A percentile compares a stretch with the other conserved stretches of the same genome.
Evolutionary conservation across 345 rosid species (phyloP).

Genomic region (Syzygium aromaticum): DNA sequence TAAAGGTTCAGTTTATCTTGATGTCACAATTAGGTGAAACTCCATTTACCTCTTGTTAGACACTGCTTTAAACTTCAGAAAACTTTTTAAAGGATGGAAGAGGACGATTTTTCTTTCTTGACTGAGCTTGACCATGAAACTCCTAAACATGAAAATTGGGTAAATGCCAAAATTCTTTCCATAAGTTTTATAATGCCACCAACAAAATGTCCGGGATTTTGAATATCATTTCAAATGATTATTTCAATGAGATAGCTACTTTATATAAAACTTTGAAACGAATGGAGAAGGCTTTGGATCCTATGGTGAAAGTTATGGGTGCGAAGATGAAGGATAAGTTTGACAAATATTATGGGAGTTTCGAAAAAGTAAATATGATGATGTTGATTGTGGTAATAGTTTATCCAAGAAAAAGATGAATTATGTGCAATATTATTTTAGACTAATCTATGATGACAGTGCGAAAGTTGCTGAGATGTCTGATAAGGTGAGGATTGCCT

Average conservation of each 20-base stretch:
- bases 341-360: background rate
- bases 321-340: background rate
- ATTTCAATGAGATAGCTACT: rapidly evolving
- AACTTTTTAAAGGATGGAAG: background rate
- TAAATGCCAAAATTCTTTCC: background rate
- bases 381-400: background rate
- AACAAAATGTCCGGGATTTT: background rate
- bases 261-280: background rate
- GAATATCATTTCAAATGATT: background rate
- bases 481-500: background rate
- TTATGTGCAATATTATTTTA: background rate
- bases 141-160: rapidly evolving
- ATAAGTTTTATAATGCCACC: background rate
- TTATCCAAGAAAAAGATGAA: background rate
- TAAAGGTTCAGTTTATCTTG: background rate
- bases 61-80: background rate
- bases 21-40: background rate
- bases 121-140: background rate
- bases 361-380: background rate
- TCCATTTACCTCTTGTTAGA: background rate
- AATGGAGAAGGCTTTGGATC: background rate
- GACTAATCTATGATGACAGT: background rate
- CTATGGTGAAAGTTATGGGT: background rate
- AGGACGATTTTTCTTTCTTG: too few relatives aligned
- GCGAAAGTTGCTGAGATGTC: background rate